Conservation (phyloP, 2,329 filamentous ascomycete species). For the Exophiala calicioides region DNA sequence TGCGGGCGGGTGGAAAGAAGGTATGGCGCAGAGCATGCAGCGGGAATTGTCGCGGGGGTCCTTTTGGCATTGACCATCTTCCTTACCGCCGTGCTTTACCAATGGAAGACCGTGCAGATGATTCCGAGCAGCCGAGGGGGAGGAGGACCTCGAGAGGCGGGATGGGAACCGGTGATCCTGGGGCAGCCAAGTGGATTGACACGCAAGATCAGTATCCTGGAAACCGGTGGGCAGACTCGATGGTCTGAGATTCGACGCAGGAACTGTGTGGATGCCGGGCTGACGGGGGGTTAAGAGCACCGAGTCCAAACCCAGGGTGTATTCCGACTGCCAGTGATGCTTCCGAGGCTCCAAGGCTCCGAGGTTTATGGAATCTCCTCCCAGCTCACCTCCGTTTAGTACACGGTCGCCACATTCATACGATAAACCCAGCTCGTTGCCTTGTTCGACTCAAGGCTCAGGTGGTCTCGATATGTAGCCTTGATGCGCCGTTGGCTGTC, state of each 20-base stretch:
- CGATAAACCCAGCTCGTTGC: too few species aligned
- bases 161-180: conserved; percentile 69
- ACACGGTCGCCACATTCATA: too few species aligned
- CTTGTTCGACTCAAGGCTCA: too few species aligned
- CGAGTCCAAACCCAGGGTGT: too few species aligned
- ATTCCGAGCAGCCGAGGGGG: conserved; percentile 53
- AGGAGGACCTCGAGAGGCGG: conserved; percentile 4
- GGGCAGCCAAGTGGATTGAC: conserved; percentile 70
- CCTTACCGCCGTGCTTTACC: conserved; percentile 62
- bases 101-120: conserved; percentile 67
- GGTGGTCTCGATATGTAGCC: too few species aligned
- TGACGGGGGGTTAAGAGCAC: conserved; percentile 14
- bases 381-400: too few species aligned
- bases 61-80: conserved; percentile 65
- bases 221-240: conserved; percentile 66
- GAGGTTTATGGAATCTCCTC: too few species aligned
- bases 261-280: conserved; percentile 49
- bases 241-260: conserved; percentile 71
- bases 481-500: too few species aligned
- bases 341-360: too few species aligned
- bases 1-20: conserved; percentile 67
- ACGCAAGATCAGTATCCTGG: conserved; percentile 69
- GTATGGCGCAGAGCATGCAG: conserved; percentile 67
- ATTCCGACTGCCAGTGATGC: too few species aligned
- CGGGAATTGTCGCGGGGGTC: conserved; percentile 68